These are phyloP conservation scores for Saturnispora halmiae DNA, from an alignment of 805 yeast species.

Conservation along the genomic window DNA sequence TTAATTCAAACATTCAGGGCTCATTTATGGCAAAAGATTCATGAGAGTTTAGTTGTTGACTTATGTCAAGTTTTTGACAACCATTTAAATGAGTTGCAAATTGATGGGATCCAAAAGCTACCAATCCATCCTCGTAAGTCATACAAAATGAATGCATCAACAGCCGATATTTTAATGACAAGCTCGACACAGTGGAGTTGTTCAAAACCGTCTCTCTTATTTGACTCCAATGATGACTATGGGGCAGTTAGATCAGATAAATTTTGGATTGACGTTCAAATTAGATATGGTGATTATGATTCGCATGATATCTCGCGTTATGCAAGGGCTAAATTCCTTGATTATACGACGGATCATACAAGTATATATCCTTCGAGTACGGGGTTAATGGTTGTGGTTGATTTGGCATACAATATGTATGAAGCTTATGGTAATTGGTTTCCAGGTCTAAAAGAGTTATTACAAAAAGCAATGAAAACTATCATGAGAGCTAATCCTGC, in stretches of 20 bases:
- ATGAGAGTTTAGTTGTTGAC: conserved; percentile 90
- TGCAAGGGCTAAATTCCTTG: conserved; percentile 85
- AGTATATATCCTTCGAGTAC: conserved; percentile 89
- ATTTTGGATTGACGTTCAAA: conserved; percentile 92
- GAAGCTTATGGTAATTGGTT: conserved; percentile 98
- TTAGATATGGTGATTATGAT: conserved; percentile 95
- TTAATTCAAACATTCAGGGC: conserved; percentile 94
- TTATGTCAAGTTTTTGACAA: conserved; percentile 85
- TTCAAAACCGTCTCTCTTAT: conserved; percentile 68
- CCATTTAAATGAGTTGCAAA: conserved; percentile 72
- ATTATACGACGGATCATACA: conserved; percentile 80
- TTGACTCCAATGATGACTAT: conserved; percentile 59
- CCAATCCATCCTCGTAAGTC: conserved; percentile 96
- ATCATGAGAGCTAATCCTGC: conserved; percentile 96
- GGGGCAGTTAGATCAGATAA: conserved; percentile 52
- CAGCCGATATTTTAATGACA: conserved; percentile 78
- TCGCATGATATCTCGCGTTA: conserved; percentile 94
- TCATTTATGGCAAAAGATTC: conserved; percentile 98
- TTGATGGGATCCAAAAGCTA: conserved; percentile 81
- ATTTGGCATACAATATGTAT: conserved; percentile 89
- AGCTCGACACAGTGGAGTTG: conserved; percentile 78
- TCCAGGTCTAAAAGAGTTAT: conserved; percentile 81
- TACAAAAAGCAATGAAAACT: conserved; percentile 87
- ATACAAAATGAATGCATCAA: conserved; percentile 91
- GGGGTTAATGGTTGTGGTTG: conserved; percentile 84